Evolutionary conservation across 2,329 filamentous ascomycete genomes (phyloP).

Genomic region (Fusarium liriodendri): DNA sequence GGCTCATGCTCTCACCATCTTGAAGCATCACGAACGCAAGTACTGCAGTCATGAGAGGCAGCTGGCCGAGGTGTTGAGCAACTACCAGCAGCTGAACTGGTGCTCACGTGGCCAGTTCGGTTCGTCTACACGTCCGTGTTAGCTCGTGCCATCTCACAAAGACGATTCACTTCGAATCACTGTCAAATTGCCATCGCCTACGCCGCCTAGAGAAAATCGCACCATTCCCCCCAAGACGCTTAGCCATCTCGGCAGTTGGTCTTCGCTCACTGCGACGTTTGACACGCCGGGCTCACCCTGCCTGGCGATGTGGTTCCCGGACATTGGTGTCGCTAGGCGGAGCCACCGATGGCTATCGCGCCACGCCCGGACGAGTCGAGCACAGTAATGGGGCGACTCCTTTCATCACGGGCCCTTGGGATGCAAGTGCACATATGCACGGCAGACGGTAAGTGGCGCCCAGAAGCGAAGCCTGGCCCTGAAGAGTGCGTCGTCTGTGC

Average conservation of each 20-base stretch:
- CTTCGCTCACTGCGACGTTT: constrained; percentile 12
- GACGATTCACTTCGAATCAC: not conserved
- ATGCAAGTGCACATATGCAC: constrained; percentile 17
- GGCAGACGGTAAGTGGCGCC: constrained; percentile 25
- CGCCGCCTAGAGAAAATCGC: not conserved
- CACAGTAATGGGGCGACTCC: constrained; percentile 28
- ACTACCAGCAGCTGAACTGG: not conserved
- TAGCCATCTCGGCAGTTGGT: constrained; percentile 22
- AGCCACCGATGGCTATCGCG: constrained; percentile 24
- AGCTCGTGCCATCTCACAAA: not conserved
- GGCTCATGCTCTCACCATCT: not conserved
- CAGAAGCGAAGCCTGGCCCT: constrained; percentile 25
- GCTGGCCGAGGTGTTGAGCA: not conserved
- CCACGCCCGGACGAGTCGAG: constrained; percentile 11
- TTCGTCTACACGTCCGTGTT: not conserved
- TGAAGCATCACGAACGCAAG: not conserved
- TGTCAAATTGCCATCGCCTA: not conserved
- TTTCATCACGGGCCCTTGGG: constrained; percentile 19
- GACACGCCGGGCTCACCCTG: constrained; percentile 27
- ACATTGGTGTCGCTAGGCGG: constrained; percentile 17
- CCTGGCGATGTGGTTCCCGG: constrained; percentile 1
- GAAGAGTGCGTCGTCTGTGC: constrained; percentile 36
- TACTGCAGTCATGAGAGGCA: not conserved
- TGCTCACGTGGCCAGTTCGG: not conserved
- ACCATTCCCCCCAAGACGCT: not conserved